These are phyloP conservation scores for Oemleria cerasiformis DNA, from an alignment of 306 rosid genomes.

Conservation along the genomic window DNA sequence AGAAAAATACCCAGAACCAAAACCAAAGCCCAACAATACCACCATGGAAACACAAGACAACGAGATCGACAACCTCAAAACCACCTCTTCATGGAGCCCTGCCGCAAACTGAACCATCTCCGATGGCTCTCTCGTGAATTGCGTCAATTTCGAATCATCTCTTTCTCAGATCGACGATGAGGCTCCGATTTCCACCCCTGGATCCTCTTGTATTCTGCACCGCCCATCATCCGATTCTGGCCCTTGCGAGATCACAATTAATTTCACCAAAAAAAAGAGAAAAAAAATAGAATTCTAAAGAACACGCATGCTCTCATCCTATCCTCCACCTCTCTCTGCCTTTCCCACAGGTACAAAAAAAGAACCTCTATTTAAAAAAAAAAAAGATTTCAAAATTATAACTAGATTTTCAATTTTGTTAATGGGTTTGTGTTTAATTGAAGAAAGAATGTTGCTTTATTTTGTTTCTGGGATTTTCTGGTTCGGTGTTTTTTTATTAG, in stretches of 20 bases:
- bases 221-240: slow-evolving; percentile 51
- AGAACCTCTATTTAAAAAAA: too few relatives aligned
- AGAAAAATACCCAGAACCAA: too few relatives aligned
- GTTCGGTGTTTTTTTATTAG: not conserved
- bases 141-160: slow-evolving; percentile 57
- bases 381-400: too few relatives aligned
- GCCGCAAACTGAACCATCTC: slow-evolving; percentile 50
- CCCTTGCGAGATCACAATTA: slow-evolving; percentile 88
- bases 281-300: too few relatives aligned
- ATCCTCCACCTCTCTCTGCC: too few relatives aligned
- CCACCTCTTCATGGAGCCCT: slow-evolving; percentile 30
- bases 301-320: too few relatives aligned
- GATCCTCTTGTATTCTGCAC: slow-evolving; percentile 51
- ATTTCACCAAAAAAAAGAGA: too few relatives aligned
- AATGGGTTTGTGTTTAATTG: not conserved
- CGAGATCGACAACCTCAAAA: not conserved
- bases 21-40: not conserved
- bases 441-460: not conserved
- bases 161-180: slow-evolving; percentile 32
- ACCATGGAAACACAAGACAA: slow-evolving; percentile 32
- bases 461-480: not conserved
- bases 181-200: slow-evolving; percentile 18
- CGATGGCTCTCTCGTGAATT: slow-evolving; percentile 43
- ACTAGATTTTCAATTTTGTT: not conserved
- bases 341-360: too few relatives aligned